phyloP scores from a whole-genome alignment of 169 alveolate species.

The Plasmodium adleri region DNA sequence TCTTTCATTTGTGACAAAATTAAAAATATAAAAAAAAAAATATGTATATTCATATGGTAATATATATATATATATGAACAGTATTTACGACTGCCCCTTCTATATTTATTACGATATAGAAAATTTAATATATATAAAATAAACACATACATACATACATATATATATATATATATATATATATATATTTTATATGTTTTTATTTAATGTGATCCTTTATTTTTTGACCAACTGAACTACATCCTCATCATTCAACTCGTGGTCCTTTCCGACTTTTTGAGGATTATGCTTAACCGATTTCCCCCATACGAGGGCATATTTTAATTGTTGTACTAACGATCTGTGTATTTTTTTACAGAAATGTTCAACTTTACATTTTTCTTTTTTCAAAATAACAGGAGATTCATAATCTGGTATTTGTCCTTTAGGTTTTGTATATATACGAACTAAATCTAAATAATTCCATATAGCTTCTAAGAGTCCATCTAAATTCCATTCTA shows the following conservation, averaged over 20 bases:
- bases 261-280: conserved; percentile 96
- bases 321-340: conserved; percentile 89
- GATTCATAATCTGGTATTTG: conserved; percentile 96
- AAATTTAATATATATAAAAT: too few relatives aligned
- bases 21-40: too few relatives aligned
- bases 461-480: conserved; percentile 98
- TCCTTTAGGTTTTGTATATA: conserved; percentile 99
- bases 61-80: too few relatives aligned
- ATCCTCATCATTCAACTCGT: conserved; percentile 92
- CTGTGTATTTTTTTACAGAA: conserved; percentile 89
- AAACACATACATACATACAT: background rate
- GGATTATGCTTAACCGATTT: conserved; percentile 97
- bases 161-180: background rate
- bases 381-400: conserved; percentile 94
- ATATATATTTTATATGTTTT: background rate
- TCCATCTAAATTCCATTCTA: conserved; percentile 97
- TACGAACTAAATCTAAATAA: conserved; percentile 95
- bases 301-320: conserved; percentile 99
- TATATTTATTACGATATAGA: too few relatives aligned
- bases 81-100: too few relatives aligned
- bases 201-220: conserved; percentile 6
- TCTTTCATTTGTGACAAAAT: too few relatives aligned
- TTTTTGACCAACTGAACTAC: conserved; percentile 91
- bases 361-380: conserved; percentile 87
- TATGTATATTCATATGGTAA: too few relatives aligned